Evolutionary conservation across 768 basidiomycete genomes (phyloP).

Genomic region (Leccinum aurantiacum): DNA sequence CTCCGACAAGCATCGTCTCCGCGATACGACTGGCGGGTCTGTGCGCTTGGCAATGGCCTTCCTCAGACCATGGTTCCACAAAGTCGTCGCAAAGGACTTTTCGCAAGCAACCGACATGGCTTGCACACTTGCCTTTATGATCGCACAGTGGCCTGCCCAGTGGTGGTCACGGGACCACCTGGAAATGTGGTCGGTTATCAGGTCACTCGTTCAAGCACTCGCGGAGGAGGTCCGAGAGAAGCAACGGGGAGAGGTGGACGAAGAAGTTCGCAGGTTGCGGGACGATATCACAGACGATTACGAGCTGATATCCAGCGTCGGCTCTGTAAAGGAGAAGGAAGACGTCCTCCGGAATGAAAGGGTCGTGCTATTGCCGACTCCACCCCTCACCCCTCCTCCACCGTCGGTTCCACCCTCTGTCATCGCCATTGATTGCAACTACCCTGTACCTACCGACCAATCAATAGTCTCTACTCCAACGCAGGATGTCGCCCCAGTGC

Average conservation of each 20-base stretch:
- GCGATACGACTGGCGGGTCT: constrained; percentile 66
- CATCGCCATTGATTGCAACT: constrained; percentile 12
- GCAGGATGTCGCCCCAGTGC: constrained; percentile 7
- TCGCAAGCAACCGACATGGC: constrained; percentile 38
- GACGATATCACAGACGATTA: constrained; percentile 48
- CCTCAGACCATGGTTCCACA: constrained; percentile 70
- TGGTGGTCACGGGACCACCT: constrained; percentile 66
- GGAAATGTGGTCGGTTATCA: constrained; percentile 60
- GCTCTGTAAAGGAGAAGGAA: constrained; percentile 19
- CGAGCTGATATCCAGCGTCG: constrained; percentile 28
- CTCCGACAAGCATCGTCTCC: constrained; percentile 53
- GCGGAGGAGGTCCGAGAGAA: constrained; percentile 65
- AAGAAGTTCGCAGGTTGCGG: constrained; percentile 50
- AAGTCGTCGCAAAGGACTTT: constrained; percentile 42
- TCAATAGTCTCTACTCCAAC: constrained; percentile 5
- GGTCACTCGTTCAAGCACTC: constrained; percentile 57
- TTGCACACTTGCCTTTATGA: constrained; percentile 45
- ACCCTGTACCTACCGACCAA: constrained; percentile 3
- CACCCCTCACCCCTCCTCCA: constrained; percentile 21
- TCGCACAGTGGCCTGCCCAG: constrained; percentile 66
- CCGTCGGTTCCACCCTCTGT: constrained; percentile 20
- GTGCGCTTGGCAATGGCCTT: constrained; percentile 67
- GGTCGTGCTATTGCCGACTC: constrained; percentile 20
- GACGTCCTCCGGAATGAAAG: constrained; percentile 2
- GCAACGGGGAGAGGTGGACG: constrained; percentile 39